phyloP scores from a whole-genome alignment of 1,139 yeast species.

The Hanseniaspora sp. region DNA sequence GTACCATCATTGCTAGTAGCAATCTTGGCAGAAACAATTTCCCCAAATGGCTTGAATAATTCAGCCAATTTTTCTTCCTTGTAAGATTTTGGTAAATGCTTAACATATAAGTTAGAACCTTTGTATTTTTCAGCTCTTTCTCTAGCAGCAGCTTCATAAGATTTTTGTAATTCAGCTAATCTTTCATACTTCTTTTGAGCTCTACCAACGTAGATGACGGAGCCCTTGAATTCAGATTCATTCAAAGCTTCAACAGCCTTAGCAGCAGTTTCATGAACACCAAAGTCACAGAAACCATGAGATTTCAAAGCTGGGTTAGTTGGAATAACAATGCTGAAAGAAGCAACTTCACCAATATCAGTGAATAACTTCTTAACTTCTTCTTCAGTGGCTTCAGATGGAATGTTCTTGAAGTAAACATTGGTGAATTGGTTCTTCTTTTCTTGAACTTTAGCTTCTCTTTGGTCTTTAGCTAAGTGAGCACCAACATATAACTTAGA shows the following conservation, averaged over 20 bases:
- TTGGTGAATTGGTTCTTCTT: slow-evolving; percentile 90
- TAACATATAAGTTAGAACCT: slow-evolving; percentile 93
- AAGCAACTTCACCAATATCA: slow-evolving; percentile 71
- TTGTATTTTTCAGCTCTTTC: slow-evolving; percentile 92
- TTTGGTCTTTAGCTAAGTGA: slow-evolving; percentile 87
- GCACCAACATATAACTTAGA: slow-evolving; percentile 94
- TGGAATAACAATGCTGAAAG: slow-evolving; percentile 71
- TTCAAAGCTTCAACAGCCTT: slow-evolving; percentile 88
- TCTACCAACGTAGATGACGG: slow-evolving; percentile 88
- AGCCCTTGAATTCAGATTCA: slow-evolving; percentile 75
- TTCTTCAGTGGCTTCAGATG: slow-evolving; percentile 57
- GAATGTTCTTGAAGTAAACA: slow-evolving; percentile 86
- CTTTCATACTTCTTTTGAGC: slow-evolving; percentile 99
- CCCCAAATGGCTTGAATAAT: slow-evolving; percentile 87
- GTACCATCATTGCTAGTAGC: slow-evolving; percentile 92
- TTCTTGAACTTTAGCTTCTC: slow-evolving; percentile 88
- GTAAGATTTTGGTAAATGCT: slow-evolving; percentile 88
- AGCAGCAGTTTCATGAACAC: slow-evolving; percentile 74
- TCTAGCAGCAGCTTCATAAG: slow-evolving; percentile 83
- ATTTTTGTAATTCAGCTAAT: slow-evolving; percentile 89
- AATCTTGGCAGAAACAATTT: slow-evolving; percentile 91
- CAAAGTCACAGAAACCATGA: slow-evolving; percentile 90
- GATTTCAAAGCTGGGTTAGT: slow-evolving; percentile 86
- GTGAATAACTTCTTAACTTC: slow-evolving; percentile 64
- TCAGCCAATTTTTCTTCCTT: slow-evolving; percentile 86